Conservation (phyloP, 2,329 filamentous ascomycete genomes). For the Penicillium sp. region DNA sequence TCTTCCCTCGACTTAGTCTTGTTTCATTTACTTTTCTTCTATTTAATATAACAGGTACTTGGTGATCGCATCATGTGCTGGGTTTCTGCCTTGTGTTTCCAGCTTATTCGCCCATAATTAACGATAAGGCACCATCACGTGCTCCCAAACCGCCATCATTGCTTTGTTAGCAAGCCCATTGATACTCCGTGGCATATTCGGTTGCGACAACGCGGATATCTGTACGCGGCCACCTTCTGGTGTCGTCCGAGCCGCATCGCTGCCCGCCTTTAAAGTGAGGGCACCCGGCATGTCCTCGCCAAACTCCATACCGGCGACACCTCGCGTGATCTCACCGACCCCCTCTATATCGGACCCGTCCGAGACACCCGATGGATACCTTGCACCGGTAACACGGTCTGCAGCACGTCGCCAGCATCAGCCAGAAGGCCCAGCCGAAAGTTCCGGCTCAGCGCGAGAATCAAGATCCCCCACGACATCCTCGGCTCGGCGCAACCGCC, state of each 20-base stretch:
- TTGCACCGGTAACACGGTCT: conserved; percentile 74
- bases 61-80: conserved; percentile 6
- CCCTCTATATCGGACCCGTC: conserved; percentile 60
- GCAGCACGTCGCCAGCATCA: conserved; percentile 57
- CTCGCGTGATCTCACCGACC: conserved; percentile 85
- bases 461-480: conserved; percentile 23
- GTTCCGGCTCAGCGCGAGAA: conserved; percentile 51
- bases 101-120: not conserved
- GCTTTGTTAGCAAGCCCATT: conserved; percentile 23
- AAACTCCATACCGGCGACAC: conserved; percentile 68
- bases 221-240: conserved; percentile 24
- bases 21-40: conserved; percentile 1
- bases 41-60: not conserved
- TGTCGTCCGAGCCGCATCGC: conserved; percentile 31
- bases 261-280: conserved; percentile 48
- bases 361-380: conserved; percentile 59
- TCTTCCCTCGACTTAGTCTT: conserved; percentile 11
- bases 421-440: conserved; percentile 45
- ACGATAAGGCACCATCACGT: conserved; percentile 7
- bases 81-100: not conserved
- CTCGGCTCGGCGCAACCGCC: conserved; percentile 30
- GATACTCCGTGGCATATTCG: conserved; percentile 21
- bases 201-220: conserved; percentile 17
- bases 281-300: conserved; percentile 42
- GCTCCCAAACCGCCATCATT: conserved; percentile 33